Evolutionary conservation across 306 rosid genomes (phyloP), one percentile per base, ranked within the genome.

Genomic region (Adenanthera pavonina): DNA sequence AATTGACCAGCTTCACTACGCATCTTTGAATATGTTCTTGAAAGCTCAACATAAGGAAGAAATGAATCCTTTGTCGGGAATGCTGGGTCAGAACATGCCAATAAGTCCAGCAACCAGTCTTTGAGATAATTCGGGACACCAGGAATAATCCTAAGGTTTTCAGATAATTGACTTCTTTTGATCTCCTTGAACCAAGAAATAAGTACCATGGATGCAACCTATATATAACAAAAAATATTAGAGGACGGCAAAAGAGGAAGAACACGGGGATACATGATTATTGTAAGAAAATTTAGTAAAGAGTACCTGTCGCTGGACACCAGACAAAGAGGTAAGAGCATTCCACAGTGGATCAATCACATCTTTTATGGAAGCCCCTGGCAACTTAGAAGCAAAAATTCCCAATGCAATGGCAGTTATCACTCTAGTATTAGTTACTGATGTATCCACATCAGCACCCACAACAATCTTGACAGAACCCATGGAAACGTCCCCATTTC

Each of bases 161-260:
- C 84, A 72, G 72, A 72, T 44, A 40, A 78, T 76, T 52, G 87
- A 33, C 30, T 49, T 78, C 52, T 64, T 82, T 82, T 85, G 35
- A 83, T 87, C 88, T 93, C 97, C 86, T 93, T 95, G 86, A 92
- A 92, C 97, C 96, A 95, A 84, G 99, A 92, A 86, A 90, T 86
- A 70, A 95, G 95, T 60, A 95, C 87, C 97, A 93, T 88, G 53
- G 96, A 90, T 35, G 96, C 99, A 66, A 95, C 97, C 99, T 95
- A 86, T 69, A 76, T 82, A 77, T 80, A 75, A 74, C 6, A 47
- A 46, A 8, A 51, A 51, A 73, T 38, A 72, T 77, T 81, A 65
- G 36, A 7, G 48, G 47, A 53, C 3, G 43, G 57, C 48, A 61
- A 78, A 34, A 71, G 69, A 68, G 61, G 59, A 75, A 78, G 48